Evolutionary conservation across 2,329 filamentous ascomycete species (phyloP).

Genomic region (Ophiostoma populinum): DNA sequence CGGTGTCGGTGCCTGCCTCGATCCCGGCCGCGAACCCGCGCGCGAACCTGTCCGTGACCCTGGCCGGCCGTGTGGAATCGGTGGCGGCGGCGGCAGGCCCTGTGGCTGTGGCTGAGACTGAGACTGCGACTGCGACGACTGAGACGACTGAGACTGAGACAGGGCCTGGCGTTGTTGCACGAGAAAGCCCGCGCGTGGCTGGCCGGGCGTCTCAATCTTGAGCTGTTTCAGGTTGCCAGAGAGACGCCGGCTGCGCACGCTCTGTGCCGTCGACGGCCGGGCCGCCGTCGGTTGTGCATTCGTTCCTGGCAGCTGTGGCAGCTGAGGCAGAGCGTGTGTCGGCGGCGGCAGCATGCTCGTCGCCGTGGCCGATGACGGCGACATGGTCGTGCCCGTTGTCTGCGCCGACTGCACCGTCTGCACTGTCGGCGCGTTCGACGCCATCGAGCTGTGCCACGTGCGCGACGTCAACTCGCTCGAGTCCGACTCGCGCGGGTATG

Average conservation of each 20-base stretch:
- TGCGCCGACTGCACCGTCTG: conserved; percentile 44
- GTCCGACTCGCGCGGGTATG: conserved; percentile 51
- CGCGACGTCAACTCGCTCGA: conserved; percentile 63
- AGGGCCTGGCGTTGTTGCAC: conserved; percentile 26
- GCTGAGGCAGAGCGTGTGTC: conserved; percentile 27
- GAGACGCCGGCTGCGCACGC: conserved; percentile 58
- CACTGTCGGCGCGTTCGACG: conserved; percentile 47
- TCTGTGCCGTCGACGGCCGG: conserved; percentile 25
- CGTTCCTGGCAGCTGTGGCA: conserved; percentile 21
- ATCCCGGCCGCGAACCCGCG: conserved; percentile 14
- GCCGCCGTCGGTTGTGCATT: too few species aligned
- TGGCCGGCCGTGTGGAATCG: conserved; percentile 11
- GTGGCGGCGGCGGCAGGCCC: not conserved
- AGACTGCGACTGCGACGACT: not conserved
- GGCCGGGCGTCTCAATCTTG: conserved; percentile 59
- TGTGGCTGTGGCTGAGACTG: not conserved
- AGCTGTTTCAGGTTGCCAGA: conserved; percentile 60
- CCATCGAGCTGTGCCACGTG: conserved; percentile 67
- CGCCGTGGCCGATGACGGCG: conserved; percentile 18
- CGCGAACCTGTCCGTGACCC: conserved; percentile 6
- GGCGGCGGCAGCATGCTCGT: conserved; percentile 29
- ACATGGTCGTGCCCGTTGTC: conserved; percentile 48
- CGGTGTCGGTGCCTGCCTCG: conserved; percentile 19
- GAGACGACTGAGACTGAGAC: conserved; percentile 10
- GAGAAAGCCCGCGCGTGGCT: conserved; percentile 15